Conservation (phyloP, 495 filamentous ascomycete genomes). For the Hypoxylon intermedium region DNA sequence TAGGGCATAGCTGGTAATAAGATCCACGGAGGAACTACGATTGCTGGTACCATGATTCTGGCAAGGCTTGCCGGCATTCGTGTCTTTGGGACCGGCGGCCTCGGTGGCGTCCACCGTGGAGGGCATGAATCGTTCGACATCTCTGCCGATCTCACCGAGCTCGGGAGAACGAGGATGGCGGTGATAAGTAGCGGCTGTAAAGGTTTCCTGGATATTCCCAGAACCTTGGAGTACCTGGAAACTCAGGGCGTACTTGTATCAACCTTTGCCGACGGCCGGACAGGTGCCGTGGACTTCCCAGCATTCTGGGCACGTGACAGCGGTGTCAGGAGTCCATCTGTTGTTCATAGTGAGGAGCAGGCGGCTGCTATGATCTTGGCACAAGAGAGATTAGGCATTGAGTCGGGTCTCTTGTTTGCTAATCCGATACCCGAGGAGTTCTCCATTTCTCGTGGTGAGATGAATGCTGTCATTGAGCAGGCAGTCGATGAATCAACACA, state of each 20-base stretch:
- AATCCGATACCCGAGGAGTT: slow-evolving; percentile 81
- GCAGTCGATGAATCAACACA: slow-evolving; percentile 76
- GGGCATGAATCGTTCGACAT: slow-evolving; percentile 88
- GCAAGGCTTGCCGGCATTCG: slow-evolving; percentile 87
- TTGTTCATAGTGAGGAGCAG: slow-evolving; percentile 74
- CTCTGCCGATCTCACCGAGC: slow-evolving; percentile 92
- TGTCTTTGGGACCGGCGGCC: slow-evolving; percentile 86
- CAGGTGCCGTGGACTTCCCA: slow-evolving; percentile 75
- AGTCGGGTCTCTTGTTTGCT: slow-evolving; percentile 81
- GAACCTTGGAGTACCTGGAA: slow-evolving; percentile 92
- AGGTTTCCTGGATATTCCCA: slow-evolving; percentile 90
- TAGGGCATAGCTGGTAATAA: slow-evolving; percentile 68
- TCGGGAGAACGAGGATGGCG: slow-evolving; percentile 88
- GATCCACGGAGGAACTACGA: slow-evolving; percentile 88
- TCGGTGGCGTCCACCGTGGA: slow-evolving; percentile 92
- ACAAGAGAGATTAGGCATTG: slow-evolving; percentile 66
- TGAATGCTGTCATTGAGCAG: slow-evolving; percentile 74
- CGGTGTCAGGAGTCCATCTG: slow-evolving; percentile 75
- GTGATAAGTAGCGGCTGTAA: slow-evolving; percentile 93
- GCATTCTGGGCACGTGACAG: slow-evolving; percentile 91
- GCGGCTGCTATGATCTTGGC: slow-evolving; percentile 80
- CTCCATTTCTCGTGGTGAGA: slow-evolving; percentile 73
- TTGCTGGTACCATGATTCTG: slow-evolving; percentile 90
- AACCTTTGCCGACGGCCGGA: slow-evolving; percentile 83
- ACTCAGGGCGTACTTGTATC: slow-evolving; percentile 87